Percentiles rank a stretch among this genome's conserved stretches.
phyloP scores from a whole-genome alignment of 2,329 filamentous ascomycete genomes.

The Ceratocystis alfenasii region DNA sequence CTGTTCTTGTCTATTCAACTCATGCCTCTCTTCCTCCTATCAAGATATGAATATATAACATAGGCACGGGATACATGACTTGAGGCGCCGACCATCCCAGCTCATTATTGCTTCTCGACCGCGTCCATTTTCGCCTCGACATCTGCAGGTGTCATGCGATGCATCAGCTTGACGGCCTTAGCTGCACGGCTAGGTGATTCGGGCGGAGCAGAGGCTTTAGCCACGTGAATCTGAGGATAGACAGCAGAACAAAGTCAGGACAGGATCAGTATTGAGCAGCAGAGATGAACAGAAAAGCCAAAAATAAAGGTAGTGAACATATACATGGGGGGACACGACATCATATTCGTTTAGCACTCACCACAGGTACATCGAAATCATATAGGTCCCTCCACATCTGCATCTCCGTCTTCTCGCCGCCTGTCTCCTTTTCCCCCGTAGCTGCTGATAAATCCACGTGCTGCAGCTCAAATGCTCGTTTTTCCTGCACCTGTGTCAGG shows the following conservation, averaged over 20 bases:
- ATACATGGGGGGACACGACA: not conserved
- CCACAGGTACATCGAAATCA: conserved; percentile 72
- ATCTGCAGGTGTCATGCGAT: conserved; percentile 57
- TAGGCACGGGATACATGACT: no score
- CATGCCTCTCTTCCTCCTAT: no score
- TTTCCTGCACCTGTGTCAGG: conserved; percentile 37
- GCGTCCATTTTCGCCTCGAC: conserved; percentile 58
- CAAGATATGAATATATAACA: no score
- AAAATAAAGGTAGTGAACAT: not conserved
- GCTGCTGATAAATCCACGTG: conserved; percentile 58
- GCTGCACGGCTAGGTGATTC: conserved; percentile 44
- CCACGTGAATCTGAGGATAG: conserved; percentile 45
- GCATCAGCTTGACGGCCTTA: conserved; percentile 62
- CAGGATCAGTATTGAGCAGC: not conserved
- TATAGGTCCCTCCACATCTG: conserved; percentile 61
- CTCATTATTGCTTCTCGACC: conserved; percentile 31
- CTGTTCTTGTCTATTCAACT: not conserved
- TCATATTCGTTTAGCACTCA: conserved; percentile 32
- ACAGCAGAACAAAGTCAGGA: not conserved
- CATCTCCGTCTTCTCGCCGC: conserved; percentile 32
- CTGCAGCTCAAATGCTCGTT: conserved; percentile 53
- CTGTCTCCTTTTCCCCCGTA: no score
- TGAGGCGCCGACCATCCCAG: not conserved
- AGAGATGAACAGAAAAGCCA: not conserved
- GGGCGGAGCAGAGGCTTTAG: conserved; percentile 40